These are phyloP conservation scores for Hemileccinum rubropunctum DNA, from an alignment of 768 basidiomycete genomes.

Conservation along the genomic window DNA sequence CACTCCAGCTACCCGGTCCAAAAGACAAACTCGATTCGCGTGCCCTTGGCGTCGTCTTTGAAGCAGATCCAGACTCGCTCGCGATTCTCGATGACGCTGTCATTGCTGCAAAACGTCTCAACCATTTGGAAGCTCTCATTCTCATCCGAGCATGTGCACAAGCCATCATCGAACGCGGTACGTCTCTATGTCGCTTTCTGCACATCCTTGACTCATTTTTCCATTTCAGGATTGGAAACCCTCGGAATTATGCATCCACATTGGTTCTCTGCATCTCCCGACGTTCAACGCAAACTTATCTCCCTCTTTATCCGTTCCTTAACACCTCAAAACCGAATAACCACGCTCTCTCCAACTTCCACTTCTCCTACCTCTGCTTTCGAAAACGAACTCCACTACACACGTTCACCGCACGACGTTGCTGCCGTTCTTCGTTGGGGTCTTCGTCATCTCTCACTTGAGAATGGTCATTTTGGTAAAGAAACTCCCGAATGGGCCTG, in stretches of 20 bases:
- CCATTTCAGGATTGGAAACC: conserved; percentile 63
- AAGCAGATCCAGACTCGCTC: conserved; percentile 51
- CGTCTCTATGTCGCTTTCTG: conserved; percentile 20
- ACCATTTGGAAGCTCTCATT: conserved; percentile 57
- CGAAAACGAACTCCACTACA: conserved; percentile 60
- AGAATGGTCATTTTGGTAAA: conserved; percentile 58
- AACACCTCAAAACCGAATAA: conserved; percentile 42
- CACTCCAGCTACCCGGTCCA: conserved; percentile 59
- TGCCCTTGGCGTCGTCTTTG: conserved; percentile 56
- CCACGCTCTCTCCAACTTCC: conserved; percentile 54
- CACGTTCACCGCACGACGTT: conserved; percentile 70
- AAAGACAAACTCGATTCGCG: conserved; percentile 47
- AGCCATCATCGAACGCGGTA: conserved; percentile 63
- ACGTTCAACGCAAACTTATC: conserved; percentile 65
- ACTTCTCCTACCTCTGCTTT: conserved; percentile 51
- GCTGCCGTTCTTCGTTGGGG: conserved; percentile 83
- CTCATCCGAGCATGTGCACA: conserved; percentile 69
- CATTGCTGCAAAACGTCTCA: conserved; percentile 58
- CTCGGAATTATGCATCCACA: conserved; percentile 85
- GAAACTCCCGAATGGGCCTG: conserved; percentile 54
- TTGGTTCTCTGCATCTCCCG: conserved; percentile 74
- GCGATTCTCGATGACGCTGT: conserved; percentile 48
- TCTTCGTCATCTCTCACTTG: conserved; percentile 67
- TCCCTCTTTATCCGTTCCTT: conserved; percentile 69
- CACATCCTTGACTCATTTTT: not conserved